Evolutionary conservation across 1,284 basidiomycete species (phyloP).

Genomic region (Sanghuangporus baumii): DNA sequence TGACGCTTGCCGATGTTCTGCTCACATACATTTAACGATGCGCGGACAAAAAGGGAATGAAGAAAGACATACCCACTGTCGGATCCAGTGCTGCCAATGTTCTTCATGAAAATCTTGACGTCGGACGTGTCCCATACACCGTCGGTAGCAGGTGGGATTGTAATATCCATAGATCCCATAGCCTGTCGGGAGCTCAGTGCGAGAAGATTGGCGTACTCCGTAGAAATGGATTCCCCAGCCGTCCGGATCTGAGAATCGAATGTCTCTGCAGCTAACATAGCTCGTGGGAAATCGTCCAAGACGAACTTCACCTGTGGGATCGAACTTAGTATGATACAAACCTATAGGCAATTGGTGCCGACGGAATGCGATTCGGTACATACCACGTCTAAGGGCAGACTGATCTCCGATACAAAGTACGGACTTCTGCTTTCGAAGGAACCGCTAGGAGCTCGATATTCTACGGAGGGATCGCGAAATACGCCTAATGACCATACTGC

Average conservation of each 20-base stretch:
- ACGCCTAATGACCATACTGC: constrained; percentile 37
- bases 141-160: constrained; percentile 24
- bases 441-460: constrained; percentile 25
- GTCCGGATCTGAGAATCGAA: constrained; percentile 34
- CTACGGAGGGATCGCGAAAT: constrained; percentile 34
- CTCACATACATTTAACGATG: background rate
- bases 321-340: background rate
- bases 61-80: background rate
- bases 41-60: background rate
- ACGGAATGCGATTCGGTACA: background rate
- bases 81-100: constrained; percentile 8
- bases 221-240: constrained; percentile 25
- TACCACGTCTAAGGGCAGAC: constrained; percentile 12
- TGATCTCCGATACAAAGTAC: constrained; percentile 29
- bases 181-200: constrained; percentile 35
- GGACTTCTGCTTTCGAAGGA: constrained; percentile 24
- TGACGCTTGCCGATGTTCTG: constrained; percentile 28
- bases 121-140: constrained; percentile 24
- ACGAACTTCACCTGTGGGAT: constrained; percentile 29
- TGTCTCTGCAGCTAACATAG: constrained; percentile 25
- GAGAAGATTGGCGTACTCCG: constrained; percentile 35
- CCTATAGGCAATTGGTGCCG: background rate
- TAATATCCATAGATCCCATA: constrained; percentile 36
- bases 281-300: constrained; percentile 32
- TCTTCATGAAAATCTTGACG: constrained; percentile 20